Evolutionary conservation across 768 basidiomycete species (phyloP).

Genomic region (Tricholomella constricta): DNA sequence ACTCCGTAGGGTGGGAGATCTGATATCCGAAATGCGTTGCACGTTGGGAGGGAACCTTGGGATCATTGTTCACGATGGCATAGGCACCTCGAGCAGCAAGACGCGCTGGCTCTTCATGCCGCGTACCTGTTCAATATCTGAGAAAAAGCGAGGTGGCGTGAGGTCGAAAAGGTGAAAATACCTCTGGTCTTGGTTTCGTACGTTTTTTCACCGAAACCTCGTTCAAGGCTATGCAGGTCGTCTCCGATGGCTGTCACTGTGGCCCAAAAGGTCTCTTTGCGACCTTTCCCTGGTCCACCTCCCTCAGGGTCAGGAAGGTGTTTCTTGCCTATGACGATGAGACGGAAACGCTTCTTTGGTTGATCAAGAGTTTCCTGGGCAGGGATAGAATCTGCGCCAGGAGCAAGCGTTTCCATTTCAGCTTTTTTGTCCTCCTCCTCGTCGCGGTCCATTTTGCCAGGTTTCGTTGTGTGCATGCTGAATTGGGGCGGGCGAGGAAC

Average conservation of each 20-base stretch:
- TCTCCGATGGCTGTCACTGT: slow-evolving; percentile 52
- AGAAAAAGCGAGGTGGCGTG: background rate
- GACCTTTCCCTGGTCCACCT: slow-evolving; percentile 28
- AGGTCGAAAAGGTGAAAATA: slow-evolving; percentile 18
- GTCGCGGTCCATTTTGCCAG: slow-evolving; percentile 7
- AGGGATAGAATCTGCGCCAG: slow-evolving; percentile 53
- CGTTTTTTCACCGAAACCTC: slow-evolving; percentile 48
- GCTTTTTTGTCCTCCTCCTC: slow-evolving; percentile 27
- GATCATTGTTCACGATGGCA: slow-evolving; percentile 54
- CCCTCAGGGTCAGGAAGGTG: slow-evolving; percentile 49
- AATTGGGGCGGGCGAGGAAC: slow-evolving; percentile 56
- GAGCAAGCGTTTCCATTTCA: slow-evolving; percentile 41
- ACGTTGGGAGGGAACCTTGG: slow-evolving; percentile 43
- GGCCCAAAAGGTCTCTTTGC: slow-evolving; percentile 57
- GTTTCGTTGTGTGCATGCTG: slow-evolving; percentile 15
- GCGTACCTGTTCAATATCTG: slow-evolving; percentile 36
- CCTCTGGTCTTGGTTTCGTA: slow-evolving; percentile 68
- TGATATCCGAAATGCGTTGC: slow-evolving; percentile 61
- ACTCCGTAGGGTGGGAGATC: slow-evolving; percentile 51
- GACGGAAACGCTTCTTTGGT: slow-evolving; percentile 47
- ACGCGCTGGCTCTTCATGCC: slow-evolving; percentile 53
- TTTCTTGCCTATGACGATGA: slow-evolving; percentile 62
- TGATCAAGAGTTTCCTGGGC: slow-evolving; percentile 34
- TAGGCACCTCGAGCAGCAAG: slow-evolving; percentile 62
- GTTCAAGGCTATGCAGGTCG: slow-evolving; percentile 47